phyloP scores from a whole-genome alignment of 768 basidiomycete genomes.

The Boletus subcaerulescens region DNA sequence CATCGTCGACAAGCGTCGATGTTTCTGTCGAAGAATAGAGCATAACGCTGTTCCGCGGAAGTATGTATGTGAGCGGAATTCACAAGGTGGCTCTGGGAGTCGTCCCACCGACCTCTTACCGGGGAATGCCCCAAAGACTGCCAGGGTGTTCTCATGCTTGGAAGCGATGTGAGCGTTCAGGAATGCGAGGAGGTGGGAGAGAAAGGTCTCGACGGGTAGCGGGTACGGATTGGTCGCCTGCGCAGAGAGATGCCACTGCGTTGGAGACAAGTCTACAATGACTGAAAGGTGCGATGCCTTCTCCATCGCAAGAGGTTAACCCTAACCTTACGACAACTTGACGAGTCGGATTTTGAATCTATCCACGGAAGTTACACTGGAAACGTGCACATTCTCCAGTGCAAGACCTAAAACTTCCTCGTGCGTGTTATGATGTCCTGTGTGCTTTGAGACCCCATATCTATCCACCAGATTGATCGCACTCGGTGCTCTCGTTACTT shows the following conservation, averaged over 20 bases:
- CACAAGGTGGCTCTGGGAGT: neutral
- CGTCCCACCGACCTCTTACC: constrained; percentile 65
- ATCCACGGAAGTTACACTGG: too few species aligned
- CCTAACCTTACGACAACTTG: too few species aligned
- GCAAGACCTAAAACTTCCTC: neutral
- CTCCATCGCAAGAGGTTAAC: constrained; percentile 31
- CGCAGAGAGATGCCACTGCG: constrained; percentile 80
- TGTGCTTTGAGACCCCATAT: constrained; percentile 20
- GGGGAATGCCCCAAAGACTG: constrained; percentile 87
- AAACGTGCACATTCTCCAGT: too few species aligned
- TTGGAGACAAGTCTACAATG: constrained; percentile 80
- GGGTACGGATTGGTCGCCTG: constrained; percentile 45
- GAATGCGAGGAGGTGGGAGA: constrained; percentile 85
- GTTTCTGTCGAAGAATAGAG: constrained; percentile 70
- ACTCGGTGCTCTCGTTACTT: constrained; percentile 26
- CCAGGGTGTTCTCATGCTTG: constrained; percentile 88
- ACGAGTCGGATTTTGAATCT: too few species aligned
- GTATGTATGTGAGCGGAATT: neutral
- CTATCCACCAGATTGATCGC: constrained; percentile 20
- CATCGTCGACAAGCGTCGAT: constrained; percentile 32
- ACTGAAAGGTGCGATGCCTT: constrained; percentile 69
- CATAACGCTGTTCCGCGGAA: constrained; percentile 50
- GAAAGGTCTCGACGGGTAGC: constrained; percentile 66
- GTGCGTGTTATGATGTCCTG: constrained; percentile 1
- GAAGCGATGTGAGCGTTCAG: constrained; percentile 91